These are phyloP conservation scores for Rhodotorula sp. DNA, from an alignment of 1,284 basidiomycete genomes.

Conservation along the genomic window DNA sequence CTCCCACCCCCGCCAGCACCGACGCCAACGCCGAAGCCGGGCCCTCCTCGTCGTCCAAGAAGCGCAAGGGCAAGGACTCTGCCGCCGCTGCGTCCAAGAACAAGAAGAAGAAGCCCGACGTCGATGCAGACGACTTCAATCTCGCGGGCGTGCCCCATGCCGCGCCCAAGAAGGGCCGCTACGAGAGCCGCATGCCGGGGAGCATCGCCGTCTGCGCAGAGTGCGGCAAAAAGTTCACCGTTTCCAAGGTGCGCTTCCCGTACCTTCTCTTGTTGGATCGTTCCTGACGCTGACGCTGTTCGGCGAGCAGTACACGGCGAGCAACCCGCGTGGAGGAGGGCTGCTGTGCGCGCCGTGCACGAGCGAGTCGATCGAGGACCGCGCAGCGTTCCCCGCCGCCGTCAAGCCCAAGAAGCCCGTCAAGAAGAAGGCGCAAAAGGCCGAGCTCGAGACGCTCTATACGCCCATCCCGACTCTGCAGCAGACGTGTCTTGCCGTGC, in stretches of 20 bases:
- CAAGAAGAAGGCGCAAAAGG: constrained; percentile 36
- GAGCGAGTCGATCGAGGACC: constrained; percentile 41
- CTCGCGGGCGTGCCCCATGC: constrained; percentile 17
- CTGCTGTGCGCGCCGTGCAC: constrained; percentile 45
- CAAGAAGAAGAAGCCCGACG: constrained; percentile 26
- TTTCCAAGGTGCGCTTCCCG: constrained; percentile 59
- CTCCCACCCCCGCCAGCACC: constrained; percentile 9
- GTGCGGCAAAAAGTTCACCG: constrained; percentile 83
- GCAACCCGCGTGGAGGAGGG: constrained; percentile 39
- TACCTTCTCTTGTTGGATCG: neutral
- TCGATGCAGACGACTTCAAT: constrained; percentile 12
- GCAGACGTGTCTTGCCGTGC: constrained; percentile 35
- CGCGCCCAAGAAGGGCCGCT: constrained; percentile 33
- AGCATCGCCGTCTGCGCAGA: constrained; percentile 78
- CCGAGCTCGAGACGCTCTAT: constrained; percentile 24
- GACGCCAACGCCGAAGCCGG: constrained; percentile 14
- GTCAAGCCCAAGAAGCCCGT: constrained; percentile 7
- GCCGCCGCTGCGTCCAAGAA: neutral
- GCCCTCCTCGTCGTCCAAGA: neutral
- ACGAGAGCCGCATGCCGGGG: constrained; percentile 58
- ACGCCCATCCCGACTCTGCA: constrained; percentile 37
- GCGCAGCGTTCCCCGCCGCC: constrained; percentile 20
- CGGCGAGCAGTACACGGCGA: constrained; percentile 35
- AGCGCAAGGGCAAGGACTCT: constrained; percentile 6
- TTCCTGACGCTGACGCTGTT: neutral